These are phyloP conservation scores for Calophaca sinica DNA, from an alignment of 306 rosid species.

Conservation along the genomic window DNA sequence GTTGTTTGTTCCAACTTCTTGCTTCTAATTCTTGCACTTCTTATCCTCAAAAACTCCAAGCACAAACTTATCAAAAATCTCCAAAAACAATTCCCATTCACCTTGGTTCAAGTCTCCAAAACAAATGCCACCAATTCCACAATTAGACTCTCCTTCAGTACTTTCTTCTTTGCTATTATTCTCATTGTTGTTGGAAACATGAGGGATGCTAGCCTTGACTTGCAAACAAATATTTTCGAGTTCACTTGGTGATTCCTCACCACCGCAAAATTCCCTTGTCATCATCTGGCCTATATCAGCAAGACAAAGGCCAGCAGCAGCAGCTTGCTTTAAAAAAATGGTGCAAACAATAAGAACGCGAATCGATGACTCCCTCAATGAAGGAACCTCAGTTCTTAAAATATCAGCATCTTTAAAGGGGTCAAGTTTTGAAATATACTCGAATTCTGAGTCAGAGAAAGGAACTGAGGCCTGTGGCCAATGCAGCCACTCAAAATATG, in stretches of 20 bases:
- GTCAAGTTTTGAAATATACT: slow-evolving; percentile 77
- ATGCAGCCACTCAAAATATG: slow-evolving; percentile 96
- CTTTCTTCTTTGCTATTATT: slow-evolving; percentile 22
- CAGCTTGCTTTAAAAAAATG: slow-evolving; percentile 75
- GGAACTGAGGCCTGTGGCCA: slow-evolving; percentile 94
- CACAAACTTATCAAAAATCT: slow-evolving; percentile 63
- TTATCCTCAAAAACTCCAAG: slow-evolving; percentile 50
- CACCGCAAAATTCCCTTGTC: slow-evolving; percentile 66
- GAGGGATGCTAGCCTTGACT: slow-evolving; percentile 59
- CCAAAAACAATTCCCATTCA: slow-evolving; percentile 77
- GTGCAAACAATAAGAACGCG: slow-evolving; percentile 88
- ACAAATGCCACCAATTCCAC: slow-evolving; percentile 56
- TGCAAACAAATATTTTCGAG: slow-evolving; percentile 67
- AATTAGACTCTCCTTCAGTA: slow-evolving; percentile 31
- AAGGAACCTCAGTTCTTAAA: slow-evolving; percentile 68
- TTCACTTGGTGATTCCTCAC: slow-evolving; percentile 59
- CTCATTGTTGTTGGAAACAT: slow-evolving; percentile 18
- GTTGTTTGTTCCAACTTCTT: slow-evolving; percentile 54
- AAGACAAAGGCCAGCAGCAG: slow-evolving; percentile 71
- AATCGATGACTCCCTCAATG: slow-evolving; percentile 69
- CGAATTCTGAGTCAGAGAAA: slow-evolving; percentile 73
- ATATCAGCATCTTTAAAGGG: slow-evolving; percentile 81
- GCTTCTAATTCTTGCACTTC: slow-evolving; percentile 55
- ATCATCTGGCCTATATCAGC: slow-evolving; percentile 85
- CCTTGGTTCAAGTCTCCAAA: slow-evolving; percentile 71